Percentiles rank a stretch among this genome's conserved stretches.
Evolutionary conservation across 2,329 filamentous ascomycete species (phyloP).

Genomic region (Microcyclospora tardicrescens): DNA sequence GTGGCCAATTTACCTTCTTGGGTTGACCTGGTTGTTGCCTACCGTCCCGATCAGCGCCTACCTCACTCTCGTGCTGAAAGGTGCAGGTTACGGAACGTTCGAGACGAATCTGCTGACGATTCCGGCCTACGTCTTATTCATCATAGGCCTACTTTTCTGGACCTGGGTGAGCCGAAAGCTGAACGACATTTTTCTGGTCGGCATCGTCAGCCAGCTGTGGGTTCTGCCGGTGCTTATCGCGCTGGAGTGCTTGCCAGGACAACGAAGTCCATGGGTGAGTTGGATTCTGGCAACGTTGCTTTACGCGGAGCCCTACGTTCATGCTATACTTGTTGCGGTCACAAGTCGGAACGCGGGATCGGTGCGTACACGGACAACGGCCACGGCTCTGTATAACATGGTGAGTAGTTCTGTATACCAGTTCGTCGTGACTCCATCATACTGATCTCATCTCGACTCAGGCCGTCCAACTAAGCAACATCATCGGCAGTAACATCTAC

Average conservation of each 20-base stretch:
- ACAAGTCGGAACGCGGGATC: slow-evolving; percentile 50
- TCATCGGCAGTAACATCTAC: slow-evolving; percentile 40
- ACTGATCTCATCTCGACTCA: too few relatives aligned
- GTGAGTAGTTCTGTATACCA: slow-evolving; percentile 4
- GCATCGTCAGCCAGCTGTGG: slow-evolving; percentile 29
- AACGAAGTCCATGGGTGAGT: slow-evolving; percentile 25
- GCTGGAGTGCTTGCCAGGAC: slow-evolving; percentile 22
- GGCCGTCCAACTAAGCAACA: slow-evolving; percentile 28
- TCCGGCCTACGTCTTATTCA: slow-evolving; percentile 35
- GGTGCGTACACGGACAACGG: slow-evolving; percentile 49
- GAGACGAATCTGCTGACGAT: slow-evolving; percentile 30
- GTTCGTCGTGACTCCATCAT: too few relatives aligned
- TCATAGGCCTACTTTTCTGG: slow-evolving; percentile 36
- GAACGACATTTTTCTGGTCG: slow-evolving; percentile 40
- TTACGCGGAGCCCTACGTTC: slow-evolving; percentile 30
- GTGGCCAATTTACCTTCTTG: slow-evolving; percentile 43
- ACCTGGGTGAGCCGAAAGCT: slow-evolving; percentile 38
- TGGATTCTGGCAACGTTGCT: slow-evolving; percentile 28
- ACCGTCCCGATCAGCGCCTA: slow-evolving; percentile 26
- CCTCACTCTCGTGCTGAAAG: slow-evolving; percentile 27
- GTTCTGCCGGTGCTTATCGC: slow-evolving; percentile 29
- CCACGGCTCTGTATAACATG: slow-evolving; percentile 50
- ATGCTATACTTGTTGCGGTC: slow-evolving; percentile 48
- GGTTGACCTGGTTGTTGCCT: slow-evolving; percentile 30
- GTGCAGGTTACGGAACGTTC: slow-evolving; percentile 29